Evolutionary conservation across 1,284 basidiomycete genomes (phyloP).

Genomic region (Tilletia caries): DNA sequence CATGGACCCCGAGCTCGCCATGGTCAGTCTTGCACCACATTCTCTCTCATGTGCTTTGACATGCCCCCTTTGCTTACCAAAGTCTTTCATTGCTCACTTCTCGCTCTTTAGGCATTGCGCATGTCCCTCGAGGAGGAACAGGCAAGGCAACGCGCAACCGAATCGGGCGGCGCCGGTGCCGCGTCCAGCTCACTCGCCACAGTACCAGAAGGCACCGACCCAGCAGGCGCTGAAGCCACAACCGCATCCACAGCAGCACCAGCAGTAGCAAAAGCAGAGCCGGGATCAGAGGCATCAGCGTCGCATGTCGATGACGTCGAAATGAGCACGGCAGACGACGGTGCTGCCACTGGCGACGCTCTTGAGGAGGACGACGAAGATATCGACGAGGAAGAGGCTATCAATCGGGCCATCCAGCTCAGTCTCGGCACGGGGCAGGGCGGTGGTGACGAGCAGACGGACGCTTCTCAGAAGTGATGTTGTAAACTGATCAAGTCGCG

Average conservation of each 20-base stretch:
- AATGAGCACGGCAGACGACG: slow-evolving; percentile 32
- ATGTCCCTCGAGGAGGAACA: slow-evolving; percentile 97
- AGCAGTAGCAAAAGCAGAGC: slow-evolving; percentile 21
- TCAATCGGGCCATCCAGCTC: slow-evolving; percentile 52
- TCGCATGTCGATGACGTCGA: slow-evolving; percentile 30
- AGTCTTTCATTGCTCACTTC: not conserved
- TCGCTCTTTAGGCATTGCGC: slow-evolving; percentile 71
- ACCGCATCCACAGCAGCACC: slow-evolving; percentile 35
- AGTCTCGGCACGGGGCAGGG: slow-evolving; percentile 27
- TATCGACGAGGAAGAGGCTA: slow-evolving; percentile 53
- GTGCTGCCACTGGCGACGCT: slow-evolving; percentile 25
- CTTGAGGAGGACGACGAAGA: slow-evolving; percentile 51
- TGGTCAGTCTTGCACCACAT: slow-evolving; percentile 68
- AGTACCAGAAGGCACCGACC: slow-evolving; percentile 19
- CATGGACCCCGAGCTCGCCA: slow-evolving; percentile 92
- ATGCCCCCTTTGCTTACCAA: not conserved
- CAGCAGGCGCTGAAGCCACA: slow-evolving; percentile 29
- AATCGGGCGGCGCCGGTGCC: slow-evolving; percentile 19
- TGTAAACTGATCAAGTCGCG: no score
- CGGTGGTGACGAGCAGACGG: not conserved
- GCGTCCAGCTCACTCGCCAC: slow-evolving; percentile 14
- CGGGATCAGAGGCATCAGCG: not conserved
- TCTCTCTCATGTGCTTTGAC: no score
- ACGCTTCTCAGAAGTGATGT: not conserved
- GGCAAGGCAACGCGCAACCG: slow-evolving; percentile 65